Conservation (phyloP, 2,329 filamentous ascomycete species). For the Aspergillus aculeatus region DNA sequence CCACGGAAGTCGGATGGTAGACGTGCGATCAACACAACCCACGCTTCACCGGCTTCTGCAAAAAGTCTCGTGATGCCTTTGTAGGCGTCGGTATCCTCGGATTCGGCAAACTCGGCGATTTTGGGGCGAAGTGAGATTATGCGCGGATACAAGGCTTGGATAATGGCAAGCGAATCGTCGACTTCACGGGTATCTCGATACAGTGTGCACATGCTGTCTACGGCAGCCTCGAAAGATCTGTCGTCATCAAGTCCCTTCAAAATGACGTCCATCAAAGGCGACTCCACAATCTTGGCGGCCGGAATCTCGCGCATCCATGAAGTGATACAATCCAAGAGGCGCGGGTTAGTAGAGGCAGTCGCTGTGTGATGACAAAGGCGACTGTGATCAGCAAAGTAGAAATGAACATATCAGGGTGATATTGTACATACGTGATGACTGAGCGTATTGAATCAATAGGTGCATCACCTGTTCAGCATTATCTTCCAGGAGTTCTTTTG, state of each 20-base stretch:
- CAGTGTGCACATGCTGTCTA: conserved; percentile 89
- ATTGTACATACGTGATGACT: conserved; percentile 71
- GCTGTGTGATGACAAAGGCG: conserved; percentile 47
- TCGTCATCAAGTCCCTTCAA: conserved; percentile 75
- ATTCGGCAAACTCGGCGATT: conserved; percentile 70
- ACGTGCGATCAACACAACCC: conserved; percentile 87
- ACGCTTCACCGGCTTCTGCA: conserved; percentile 87
- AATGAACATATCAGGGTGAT: not conserved
- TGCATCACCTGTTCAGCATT: conserved; percentile 86
- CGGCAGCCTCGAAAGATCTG: conserved; percentile 77
- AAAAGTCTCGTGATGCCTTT: conserved; percentile 89
- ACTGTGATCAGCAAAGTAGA: conserved; percentile 20
- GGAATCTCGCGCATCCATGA: conserved; percentile 96
- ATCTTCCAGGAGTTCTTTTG: conserved; percentile 82
- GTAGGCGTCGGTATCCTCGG: conserved; percentile 81
- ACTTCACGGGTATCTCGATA: conserved; percentile 91
- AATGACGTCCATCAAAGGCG: conserved; percentile 77
- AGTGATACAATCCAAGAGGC: conserved; percentile 90
- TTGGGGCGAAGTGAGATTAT: conserved; percentile 74
- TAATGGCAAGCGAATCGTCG: conserved; percentile 80
- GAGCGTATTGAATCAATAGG: conserved; percentile 84
- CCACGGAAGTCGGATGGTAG: conserved; percentile 77
- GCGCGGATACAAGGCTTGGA: conserved; percentile 78
- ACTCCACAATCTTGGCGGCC: conserved; percentile 76
- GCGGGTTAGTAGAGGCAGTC: conserved; percentile 77